A percentile compares a stretch with the other conserved stretches of the same genome.
Evolutionary conservation across 768 basidiomycete species (phyloP).

Genomic region (Suillus lakei): DNA sequence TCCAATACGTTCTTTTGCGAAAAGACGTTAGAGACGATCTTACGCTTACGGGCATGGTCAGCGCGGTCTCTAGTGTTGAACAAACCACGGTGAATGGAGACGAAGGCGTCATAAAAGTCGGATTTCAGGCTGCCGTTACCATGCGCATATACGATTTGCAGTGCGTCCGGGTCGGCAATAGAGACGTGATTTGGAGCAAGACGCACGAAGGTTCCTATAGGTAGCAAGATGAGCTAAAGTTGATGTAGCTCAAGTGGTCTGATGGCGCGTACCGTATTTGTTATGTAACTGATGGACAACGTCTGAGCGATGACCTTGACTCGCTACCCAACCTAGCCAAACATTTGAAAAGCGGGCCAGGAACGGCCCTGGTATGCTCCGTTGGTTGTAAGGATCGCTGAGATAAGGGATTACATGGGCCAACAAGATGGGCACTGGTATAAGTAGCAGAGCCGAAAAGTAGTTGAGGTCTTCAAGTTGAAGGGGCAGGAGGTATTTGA

Average conservation of each 20-base stretch:
- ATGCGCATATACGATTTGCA: slow-evolving; percentile 77
- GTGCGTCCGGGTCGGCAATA: slow-evolving; percentile 77
- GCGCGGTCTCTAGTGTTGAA: slow-evolving; percentile 80
- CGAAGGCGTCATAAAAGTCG: slow-evolving; percentile 80
- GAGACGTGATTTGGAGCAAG: slow-evolving; percentile 81
- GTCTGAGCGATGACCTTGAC: slow-evolving; percentile 77
- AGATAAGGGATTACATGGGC: slow-evolving; percentile 53
- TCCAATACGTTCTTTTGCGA: slow-evolving; percentile 84
- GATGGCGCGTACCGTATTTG: slow-evolving; percentile 65
- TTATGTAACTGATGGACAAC: slow-evolving; percentile 73
- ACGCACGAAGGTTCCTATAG: slow-evolving; percentile 65
- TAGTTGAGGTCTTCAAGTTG: slow-evolving; percentile 4
- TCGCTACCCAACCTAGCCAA: slow-evolving; percentile 71
- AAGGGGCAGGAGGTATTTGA: not conserved
- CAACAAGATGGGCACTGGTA: slow-evolving; percentile 23
- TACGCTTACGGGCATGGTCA: slow-evolving; percentile 88
- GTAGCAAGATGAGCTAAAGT: not conserved
- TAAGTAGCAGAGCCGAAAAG: slow-evolving; percentile 12
- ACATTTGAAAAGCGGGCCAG: slow-evolving; percentile 72
- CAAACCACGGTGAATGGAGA: slow-evolving; percentile 71
- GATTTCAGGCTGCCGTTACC: slow-evolving; percentile 85
- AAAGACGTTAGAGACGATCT: slow-evolving; percentile 87
- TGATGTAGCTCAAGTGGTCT: not conserved
- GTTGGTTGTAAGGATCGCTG: slow-evolving; percentile 61
- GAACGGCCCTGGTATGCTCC: slow-evolving; percentile 68